Base-by-base conservation (phyloP, 257 asterid genomes). In the Solanum chmielewskii region DNA sequence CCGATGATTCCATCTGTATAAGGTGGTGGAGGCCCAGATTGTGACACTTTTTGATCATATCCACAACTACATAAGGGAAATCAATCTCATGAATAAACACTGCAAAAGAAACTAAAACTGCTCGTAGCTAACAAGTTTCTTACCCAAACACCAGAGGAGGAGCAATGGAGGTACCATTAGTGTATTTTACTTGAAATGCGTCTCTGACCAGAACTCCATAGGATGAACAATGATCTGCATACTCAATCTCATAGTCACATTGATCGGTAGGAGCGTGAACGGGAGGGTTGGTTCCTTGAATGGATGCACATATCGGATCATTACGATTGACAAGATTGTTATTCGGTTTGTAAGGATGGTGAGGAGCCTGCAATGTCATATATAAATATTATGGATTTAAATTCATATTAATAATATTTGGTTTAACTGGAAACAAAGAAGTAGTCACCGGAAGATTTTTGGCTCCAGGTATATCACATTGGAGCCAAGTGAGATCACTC, bases 401-500 rank as follows among this genome's bases (percentile, higher is more conserved):
- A 23, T 60, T 25, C 14, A 60, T 60, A 60, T 9, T 60, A 60
- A 9, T 60, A 9, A 21, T 60, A 27, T 60, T 60, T 25, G 18
- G 45, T 5, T 0, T 12, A 75, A 44, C 64, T 15, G 31, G 39
- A 45, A 76, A 76, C 59, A 76, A 35, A 42, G 16, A 44, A 29
- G 83, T 62, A 41, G 74, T 82, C 87, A 93, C 98, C 90, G 97
- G 97, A 18, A 88, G 87, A 92, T 98, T 95, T 90, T 94, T 93
- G 25, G 86, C 59, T 87, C 98, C 96, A 80, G 99, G 99, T 68
- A 95, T 97, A 86, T 97, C 98, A 88, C 99, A 97, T 64, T 94
- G 98, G 70, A 95, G 95, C 99, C 99, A 97, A 14, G 99, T 94
- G 59, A 97, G 97, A 82, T 95, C 99, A 89, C 99, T 97, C 66